Percentiles rank a stretch among this genome's conserved stretches.
phyloP scores from a whole-genome alignment of 2,329 filamentous ascomycete genomes.

The Sclerotinia spermophila region DNA sequence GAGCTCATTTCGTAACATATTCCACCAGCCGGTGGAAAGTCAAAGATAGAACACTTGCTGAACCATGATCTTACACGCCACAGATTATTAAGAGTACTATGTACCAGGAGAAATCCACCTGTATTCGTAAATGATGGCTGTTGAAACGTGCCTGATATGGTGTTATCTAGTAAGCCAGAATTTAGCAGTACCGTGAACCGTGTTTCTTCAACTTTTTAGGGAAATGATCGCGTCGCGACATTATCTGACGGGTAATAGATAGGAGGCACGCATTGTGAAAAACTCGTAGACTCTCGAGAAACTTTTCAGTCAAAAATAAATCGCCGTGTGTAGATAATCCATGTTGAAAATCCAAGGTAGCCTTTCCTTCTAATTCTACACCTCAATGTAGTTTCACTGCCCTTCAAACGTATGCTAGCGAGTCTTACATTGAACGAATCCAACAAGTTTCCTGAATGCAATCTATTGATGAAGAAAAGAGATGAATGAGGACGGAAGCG shows the following conservation, averaged over 20 bases:
- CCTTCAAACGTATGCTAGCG: background rate
- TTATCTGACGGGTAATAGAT: background rate
- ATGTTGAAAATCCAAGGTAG: background rate
- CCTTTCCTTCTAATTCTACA: background rate
- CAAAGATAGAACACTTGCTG: conserved; percentile 1
- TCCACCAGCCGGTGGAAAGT: background rate
- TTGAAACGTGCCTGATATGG: background rate
- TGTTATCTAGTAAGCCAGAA: background rate
- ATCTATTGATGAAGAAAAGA: too few species aligned
- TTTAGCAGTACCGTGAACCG: background rate
- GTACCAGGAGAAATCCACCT: background rate
- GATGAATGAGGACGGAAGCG: background rate
- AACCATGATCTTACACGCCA: background rate
- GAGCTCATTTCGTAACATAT: background rate
- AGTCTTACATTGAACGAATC: background rate
- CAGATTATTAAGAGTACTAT: background rate
- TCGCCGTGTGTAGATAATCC: background rate
- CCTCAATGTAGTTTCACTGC: too few species aligned
- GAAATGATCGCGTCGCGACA: background rate
- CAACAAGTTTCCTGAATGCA: too few species aligned
- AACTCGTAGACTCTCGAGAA: background rate
- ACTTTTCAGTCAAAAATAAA: background rate
- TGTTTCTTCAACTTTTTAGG: background rate
- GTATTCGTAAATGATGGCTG: background rate
- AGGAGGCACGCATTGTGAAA: background rate